Evolutionary conservation across 1,139 yeast genomes (phyloP).

Genomic region (Zygosaccharomyces sapae): DNA sequence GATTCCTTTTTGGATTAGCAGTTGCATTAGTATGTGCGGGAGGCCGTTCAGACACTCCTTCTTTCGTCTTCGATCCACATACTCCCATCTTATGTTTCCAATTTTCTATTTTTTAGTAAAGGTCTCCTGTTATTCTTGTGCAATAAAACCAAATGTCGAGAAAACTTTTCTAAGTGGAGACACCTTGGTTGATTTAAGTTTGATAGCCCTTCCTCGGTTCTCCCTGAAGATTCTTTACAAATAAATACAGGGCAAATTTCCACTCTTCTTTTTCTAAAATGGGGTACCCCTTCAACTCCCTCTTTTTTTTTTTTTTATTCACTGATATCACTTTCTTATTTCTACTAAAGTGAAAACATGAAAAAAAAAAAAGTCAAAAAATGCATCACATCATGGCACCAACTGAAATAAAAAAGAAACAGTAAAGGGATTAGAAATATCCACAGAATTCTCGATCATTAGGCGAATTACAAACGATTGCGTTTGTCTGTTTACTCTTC

Average conservation of each 20-base stretch:
- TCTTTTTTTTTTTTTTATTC: conserved; percentile 3
- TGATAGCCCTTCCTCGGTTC: not conserved
- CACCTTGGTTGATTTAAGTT: too few relatives aligned
- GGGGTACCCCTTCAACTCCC: conserved; percentile 7
- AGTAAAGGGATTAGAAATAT: not conserved
- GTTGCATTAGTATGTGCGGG: not conserved
- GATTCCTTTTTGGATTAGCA: conserved; percentile 7
- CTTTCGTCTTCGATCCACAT: conserved; percentile 29
- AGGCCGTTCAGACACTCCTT: conserved; percentile 3
- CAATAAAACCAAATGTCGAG: too few relatives aligned
- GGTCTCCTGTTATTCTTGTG: not conserved
- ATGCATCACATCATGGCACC: not conserved
- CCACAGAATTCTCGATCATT: not conserved
- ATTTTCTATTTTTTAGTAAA: not conserved
- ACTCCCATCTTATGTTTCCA: conserved; percentile 27
- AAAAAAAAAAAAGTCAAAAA: not conserved
- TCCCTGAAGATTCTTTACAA: too few relatives aligned
- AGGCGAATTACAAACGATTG: not conserved
- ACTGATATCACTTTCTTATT: conserved; percentile 2
- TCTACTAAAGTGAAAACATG: not conserved
- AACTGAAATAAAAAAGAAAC: not conserved
- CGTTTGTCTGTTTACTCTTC: not conserved
- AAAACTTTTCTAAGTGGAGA: too few relatives aligned
- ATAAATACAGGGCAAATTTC: not conserved
- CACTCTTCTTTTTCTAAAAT: conserved; percentile 11